Conservation (phyloP, 805 yeast species). For the Teunomyces funiuensis region DNA sequence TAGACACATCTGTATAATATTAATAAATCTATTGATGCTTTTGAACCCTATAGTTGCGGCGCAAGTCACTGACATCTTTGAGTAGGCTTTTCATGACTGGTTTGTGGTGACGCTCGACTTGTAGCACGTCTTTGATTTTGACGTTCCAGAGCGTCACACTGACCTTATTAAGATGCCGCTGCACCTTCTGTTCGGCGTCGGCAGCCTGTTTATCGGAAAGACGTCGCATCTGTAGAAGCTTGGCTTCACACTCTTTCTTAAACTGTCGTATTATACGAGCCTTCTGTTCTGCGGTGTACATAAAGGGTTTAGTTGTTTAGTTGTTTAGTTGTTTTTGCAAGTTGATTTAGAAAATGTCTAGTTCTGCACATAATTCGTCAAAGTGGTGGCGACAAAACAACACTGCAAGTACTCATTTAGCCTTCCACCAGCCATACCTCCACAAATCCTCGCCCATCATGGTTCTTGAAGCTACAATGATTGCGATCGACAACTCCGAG, state of each 20-base stretch:
- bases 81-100: constrained; percentile 12
- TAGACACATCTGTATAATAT: constrained; percentile 17
- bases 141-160: constrained; percentile 51
- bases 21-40: not conserved
- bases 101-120: constrained; percentile 42
- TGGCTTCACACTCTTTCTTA: constrained; percentile 20
- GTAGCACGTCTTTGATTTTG: constrained; percentile 43
- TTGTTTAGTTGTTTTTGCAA: not conserved
- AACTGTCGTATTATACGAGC: constrained; percentile 31
- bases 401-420: not conserved
- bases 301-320: not conserved
- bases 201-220: constrained; percentile 23
- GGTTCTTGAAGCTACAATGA: constrained; percentile 96
- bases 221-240: constrained; percentile 23
- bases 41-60: not conserved
- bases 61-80: constrained; percentile 10
- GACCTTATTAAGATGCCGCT: constrained; percentile 45
- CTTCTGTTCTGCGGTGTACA: constrained; percentile 36
- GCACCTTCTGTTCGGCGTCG: constrained; percentile 35
- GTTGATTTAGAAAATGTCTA: not conserved
- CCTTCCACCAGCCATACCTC: not conserved
- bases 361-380: not conserved
- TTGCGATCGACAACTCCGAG: constrained; percentile 94
- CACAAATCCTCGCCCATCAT: constrained; percentile 37
- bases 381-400: constrained; percentile 6